Percentiles rank a stretch among this genome's conserved stretches.
phyloP scores from a whole-genome alignment of 305 asterid genomes.

The Fraxinus ornus region DNA sequence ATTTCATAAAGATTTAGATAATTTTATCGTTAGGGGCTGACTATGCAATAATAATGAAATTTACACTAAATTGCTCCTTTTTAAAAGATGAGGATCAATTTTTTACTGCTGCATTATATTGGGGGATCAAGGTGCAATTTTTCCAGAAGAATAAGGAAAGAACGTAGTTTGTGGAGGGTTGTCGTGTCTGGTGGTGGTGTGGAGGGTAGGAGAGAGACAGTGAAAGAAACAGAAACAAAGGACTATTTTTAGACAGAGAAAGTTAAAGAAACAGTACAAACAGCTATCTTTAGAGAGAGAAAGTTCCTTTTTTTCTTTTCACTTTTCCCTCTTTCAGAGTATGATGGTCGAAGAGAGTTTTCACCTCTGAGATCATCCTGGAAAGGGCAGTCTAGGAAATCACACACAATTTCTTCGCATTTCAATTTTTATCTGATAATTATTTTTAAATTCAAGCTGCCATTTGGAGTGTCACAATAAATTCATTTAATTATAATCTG shows the following conservation, averaged over 20 bases:
- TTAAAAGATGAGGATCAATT: not conserved
- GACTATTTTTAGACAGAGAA: constrained; percentile 43
- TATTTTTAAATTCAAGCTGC: constrained; percentile 16
- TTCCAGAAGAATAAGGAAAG: not conserved
- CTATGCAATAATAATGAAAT: not conserved
- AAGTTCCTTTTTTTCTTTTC: constrained; percentile 19
- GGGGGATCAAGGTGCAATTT: not conserved
- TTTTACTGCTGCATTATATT: not conserved
- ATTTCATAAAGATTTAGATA: not conserved
- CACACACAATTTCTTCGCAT: constrained; percentile 22
- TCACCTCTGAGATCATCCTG: constrained; percentile 88
- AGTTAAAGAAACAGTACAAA: constrained; percentile 27
- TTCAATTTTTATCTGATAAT: not conserved
- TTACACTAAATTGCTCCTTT: not conserved
- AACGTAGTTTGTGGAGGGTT: constrained; percentile 22
- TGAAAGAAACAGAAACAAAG: constrained; percentile 24
- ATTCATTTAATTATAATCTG: not conserved
- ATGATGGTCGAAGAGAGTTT: constrained; percentile 77
- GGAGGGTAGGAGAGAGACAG: constrained; percentile 31
- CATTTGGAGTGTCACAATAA: constrained; percentile 22
- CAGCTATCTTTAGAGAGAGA: constrained; percentile 47
- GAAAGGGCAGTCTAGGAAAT: constrained; percentile 48
- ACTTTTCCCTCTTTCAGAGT: constrained; percentile 66
- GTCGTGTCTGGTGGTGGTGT: constrained; percentile 24
- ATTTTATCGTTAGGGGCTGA: not conserved